Conservation (phyloP, 1,284 basidiomycete species). For the Leccinum pachyderme region DNA sequence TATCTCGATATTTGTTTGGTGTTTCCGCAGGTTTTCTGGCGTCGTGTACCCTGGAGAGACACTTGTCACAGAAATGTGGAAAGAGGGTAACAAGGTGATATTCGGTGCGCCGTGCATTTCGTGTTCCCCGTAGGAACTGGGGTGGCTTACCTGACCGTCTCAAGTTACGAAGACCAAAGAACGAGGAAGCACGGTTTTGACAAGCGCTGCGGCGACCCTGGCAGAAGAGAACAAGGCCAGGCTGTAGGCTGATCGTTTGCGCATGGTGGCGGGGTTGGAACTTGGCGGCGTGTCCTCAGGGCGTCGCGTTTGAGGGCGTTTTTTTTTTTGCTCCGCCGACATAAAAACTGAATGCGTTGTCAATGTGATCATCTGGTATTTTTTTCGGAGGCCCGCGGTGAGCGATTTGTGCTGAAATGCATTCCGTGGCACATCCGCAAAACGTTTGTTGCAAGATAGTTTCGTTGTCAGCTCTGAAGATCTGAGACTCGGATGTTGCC, state of each 20-base stretch:
- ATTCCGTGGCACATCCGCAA: background rate
- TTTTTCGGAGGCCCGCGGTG: background rate
- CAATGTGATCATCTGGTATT: background rate
- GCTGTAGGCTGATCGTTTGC: conserved; percentile 41
- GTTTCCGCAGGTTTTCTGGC: conserved; percentile 69
- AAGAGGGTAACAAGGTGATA: conserved; percentile 88
- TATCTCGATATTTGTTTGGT: background rate
- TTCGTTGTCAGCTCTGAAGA: too few species aligned
- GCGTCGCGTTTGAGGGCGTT: too few species aligned
- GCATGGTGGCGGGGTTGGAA: background rate
- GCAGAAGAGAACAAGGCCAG: conserved; percentile 54
- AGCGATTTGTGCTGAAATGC: background rate
- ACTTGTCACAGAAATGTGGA: conserved; percentile 96
- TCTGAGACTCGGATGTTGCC: too few species aligned
- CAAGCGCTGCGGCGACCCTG: conserved; percentile 76
- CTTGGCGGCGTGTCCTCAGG: background rate
- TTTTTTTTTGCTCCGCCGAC: background rate
- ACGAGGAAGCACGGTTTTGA: conserved; percentile 63
- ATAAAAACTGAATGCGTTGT: background rate
- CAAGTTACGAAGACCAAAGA: conserved; percentile 81
- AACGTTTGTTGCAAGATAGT: too few species aligned
- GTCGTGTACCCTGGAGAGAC: conserved; percentile 96
- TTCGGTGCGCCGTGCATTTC: conserved; percentile 63
- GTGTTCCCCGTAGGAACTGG: background rate
- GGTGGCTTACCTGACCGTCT: background rate